phyloP scores from a whole-genome alignment of 371 early-diverging fungal genomes.

The Enterospora canceri region DNA sequence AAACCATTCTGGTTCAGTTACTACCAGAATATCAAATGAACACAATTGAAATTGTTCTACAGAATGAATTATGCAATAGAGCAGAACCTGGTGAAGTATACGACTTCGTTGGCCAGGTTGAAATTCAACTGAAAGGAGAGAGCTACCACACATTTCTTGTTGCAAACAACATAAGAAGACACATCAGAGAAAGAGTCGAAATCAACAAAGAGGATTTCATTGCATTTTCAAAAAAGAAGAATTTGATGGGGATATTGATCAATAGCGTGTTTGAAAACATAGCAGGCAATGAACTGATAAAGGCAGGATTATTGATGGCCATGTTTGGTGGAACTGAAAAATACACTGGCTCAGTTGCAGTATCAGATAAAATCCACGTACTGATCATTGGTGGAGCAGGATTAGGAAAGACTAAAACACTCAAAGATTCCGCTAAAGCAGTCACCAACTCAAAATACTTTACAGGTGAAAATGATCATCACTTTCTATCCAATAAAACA shows the following conservation, averaged over 20 bases:
- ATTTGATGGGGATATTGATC: conserved; percentile 58
- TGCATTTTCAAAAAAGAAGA: conserved; percentile 53
- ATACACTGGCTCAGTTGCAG: conserved; percentile 11
- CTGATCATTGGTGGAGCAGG: conserved; percentile 60
- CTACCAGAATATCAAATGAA: too few species aligned
- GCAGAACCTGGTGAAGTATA: too few species aligned
- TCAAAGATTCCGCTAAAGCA: conserved; percentile 57
- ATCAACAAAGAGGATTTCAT: too few species aligned
- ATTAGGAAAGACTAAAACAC: conserved; percentile 61
- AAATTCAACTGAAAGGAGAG: not conserved
- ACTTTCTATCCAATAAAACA: too few species aligned
- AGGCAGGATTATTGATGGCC: conserved; percentile 61
- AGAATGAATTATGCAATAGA: too few species aligned
- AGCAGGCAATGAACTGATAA: conserved; percentile 63
- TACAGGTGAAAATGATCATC: too few species aligned
- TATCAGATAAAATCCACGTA: conserved; percentile 50
- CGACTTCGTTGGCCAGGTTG: not conserved
- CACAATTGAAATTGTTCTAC: too few species aligned
- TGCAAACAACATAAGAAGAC: not conserved
- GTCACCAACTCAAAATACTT: conserved; percentile 61
- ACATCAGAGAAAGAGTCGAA: too few species aligned
- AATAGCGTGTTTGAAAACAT: conserved; percentile 61
- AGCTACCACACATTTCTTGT: not conserved
- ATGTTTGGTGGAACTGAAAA: conserved; percentile 61
- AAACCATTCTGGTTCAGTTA: too few species aligned